Conservation (phyloP, 352 stramenopile species). For the Thraustochytrium sp. region DNA sequence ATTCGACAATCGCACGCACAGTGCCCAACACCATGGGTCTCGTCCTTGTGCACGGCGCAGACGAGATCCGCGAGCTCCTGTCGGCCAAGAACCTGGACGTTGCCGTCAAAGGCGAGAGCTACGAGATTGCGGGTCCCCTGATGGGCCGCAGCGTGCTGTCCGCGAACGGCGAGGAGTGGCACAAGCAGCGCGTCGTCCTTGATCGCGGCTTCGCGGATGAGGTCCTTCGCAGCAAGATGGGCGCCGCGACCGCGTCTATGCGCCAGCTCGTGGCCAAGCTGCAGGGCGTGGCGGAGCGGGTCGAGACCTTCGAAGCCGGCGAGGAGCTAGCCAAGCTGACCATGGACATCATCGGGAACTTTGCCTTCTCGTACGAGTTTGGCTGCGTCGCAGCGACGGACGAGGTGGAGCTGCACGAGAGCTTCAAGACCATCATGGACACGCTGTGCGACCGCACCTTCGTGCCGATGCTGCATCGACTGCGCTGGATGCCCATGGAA, state of each 20-base stretch:
- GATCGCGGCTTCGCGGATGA: background rate
- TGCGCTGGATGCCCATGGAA: background rate
- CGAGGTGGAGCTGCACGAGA: background rate
- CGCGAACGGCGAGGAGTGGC: background rate
- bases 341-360: background rate
- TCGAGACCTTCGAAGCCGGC: background rate
- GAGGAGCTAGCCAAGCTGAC: slow-evolving; percentile 18
- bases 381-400: background rate
- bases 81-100: background rate
- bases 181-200: background rate
- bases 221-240: background rate
- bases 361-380: slow-evolving; percentile 21
- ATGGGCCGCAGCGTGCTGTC: background rate
- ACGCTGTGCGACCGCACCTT: background rate
- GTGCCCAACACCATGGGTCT: too few relatives aligned
- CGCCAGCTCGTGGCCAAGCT: background rate
- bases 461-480: background rate
- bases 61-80: background rate
- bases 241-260: background rate
- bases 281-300: background rate
- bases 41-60: background rate
- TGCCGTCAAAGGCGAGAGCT: background rate
- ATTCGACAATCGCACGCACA: too few relatives aligned
- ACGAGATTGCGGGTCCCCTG: background rate
- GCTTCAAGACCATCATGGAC: background rate